A percentile compares a stretch with the other conserved stretches of the same genome.
Conservation (phyloP, 2,329 filamentous ascomycete species). For the Calonectria hongkongensis region DNA sequence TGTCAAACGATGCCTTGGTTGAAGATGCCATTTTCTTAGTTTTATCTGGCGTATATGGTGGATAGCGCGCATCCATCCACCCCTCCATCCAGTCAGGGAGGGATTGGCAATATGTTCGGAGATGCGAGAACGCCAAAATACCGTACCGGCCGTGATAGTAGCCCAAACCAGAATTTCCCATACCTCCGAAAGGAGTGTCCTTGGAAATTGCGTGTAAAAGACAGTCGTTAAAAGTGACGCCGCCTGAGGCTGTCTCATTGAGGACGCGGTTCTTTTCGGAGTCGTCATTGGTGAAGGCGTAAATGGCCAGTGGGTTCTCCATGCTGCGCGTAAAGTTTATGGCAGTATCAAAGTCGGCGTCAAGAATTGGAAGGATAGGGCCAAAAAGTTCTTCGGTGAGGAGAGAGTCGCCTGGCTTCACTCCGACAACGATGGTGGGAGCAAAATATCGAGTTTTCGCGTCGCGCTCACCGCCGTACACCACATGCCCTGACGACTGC, state of each 20-base stretch:
- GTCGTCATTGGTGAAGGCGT: slow-evolving; percentile 62
- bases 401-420: slow-evolving; percentile 46
- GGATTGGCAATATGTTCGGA: not conserved
- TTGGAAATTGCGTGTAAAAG: slow-evolving; percentile 60
- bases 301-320: slow-evolving; percentile 63
- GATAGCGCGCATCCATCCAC: not conserved
- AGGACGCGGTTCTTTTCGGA: slow-evolving; percentile 59
- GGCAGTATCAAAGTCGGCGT: slow-evolving; percentile 56
- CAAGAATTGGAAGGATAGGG: slow-evolving; percentile 64
- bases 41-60: slow-evolving; percentile 11
- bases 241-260: slow-evolving; percentile 61
- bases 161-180: not conserved
- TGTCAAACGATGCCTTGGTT: not conserved
- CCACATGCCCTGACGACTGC: slow-evolving; percentile 60
- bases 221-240: slow-evolving; percentile 67
- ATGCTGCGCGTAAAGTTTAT: slow-evolving; percentile 55
- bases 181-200: not conserved
- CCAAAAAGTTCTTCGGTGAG: slow-evolving; percentile 57
- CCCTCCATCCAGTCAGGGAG: slow-evolving; percentile 16
- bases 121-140: slow-evolving; percentile 7
- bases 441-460: slow-evolving; percentile 56
- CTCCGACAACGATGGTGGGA: slow-evolving; percentile 62
- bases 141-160: slow-evolving; percentile 22
- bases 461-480: slow-evolving; percentile 59
- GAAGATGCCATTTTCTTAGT: not conserved